Evolutionary conservation across 345 rosid species (phyloP).

Genomic region (Acer negundo): DNA sequence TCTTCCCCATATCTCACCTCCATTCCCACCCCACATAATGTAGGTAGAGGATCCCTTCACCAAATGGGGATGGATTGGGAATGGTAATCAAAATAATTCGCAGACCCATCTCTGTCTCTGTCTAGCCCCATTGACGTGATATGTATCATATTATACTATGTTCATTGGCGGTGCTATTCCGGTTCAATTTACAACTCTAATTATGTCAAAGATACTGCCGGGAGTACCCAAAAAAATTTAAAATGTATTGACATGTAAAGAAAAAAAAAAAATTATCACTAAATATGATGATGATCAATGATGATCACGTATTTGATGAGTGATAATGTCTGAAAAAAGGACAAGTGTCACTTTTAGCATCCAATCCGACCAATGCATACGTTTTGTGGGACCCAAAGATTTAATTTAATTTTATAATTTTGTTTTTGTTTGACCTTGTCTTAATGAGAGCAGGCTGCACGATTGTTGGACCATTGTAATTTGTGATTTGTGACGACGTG

Average conservation of each 20-base stretch:
- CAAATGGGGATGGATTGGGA: too few relatives aligned
- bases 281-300: neutral
- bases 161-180: too few relatives aligned
- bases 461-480: neutral
- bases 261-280: neutral
- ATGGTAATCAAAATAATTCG: too few relatives aligned
- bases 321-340: neutral
- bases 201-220: neutral
- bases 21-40: too few relatives aligned
- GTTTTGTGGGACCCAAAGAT: slow-evolving; percentile 18
- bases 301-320: neutral
- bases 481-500: neutral
- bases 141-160: too few relatives aligned
- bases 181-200: neutral
- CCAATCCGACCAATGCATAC: neutral
- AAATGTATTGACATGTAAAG: too few relatives aligned
- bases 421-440: slow-evolving; percentile 22
- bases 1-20: too few relatives aligned
- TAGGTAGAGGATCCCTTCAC: too few relatives aligned
- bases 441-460: slow-evolving; percentile 24
- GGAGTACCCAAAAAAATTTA: neutral
- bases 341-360: slow-evolving; percentile 12
- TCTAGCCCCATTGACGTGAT: neutral
- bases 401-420: neutral
- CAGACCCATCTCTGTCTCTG: too few relatives aligned